Percentiles rank a stretch among this genome's conserved stretches.
Conservation (phyloP, 1,284 basidiomycete genomes). For the Ustilago hordei region DNA sequence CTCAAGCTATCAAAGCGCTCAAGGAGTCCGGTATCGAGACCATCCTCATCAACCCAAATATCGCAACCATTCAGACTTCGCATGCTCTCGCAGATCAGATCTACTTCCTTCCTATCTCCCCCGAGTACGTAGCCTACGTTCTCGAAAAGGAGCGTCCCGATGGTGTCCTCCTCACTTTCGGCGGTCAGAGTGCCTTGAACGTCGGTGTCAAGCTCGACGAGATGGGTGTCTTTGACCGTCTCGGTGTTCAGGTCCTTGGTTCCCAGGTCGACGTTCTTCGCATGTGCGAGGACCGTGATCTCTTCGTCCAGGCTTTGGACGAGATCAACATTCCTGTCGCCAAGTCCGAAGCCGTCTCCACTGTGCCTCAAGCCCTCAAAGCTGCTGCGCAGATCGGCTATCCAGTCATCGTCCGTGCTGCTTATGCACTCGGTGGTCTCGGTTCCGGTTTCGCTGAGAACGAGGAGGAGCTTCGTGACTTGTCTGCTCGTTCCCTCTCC, state of each 20-base stretch:
- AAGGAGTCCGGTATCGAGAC: slow-evolving; percentile 94
- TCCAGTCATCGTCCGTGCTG: slow-evolving; percentile 97
- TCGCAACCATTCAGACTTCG: slow-evolving; percentile 73
- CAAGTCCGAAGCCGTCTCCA: slow-evolving; percentile 96
- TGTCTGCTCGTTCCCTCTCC: slow-evolving; percentile 89
- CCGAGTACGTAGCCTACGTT: slow-evolving; percentile 98
- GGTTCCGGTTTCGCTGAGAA: slow-evolving; percentile 98
- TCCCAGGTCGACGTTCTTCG: slow-evolving; percentile 88
- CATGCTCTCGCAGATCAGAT: slow-evolving; percentile 96
- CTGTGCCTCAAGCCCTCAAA: slow-evolving; percentile 88
- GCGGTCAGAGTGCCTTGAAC: slow-evolving; percentile 97
- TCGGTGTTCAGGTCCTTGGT: slow-evolving; percentile 94
- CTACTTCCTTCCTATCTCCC: slow-evolving; percentile 96
- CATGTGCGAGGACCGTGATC: slow-evolving; percentile 86
- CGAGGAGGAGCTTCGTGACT: slow-evolving; percentile 91
- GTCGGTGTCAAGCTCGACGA: slow-evolving; percentile 97
- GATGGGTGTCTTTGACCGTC: slow-evolving; percentile 95
- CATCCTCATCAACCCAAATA: slow-evolving; percentile 75
- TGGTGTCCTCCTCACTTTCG: slow-evolving; percentile 96
- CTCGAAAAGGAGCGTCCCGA: slow-evolving; percentile 98
- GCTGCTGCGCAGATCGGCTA: slow-evolving; percentile 94
- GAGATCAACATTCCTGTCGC: slow-evolving; percentile 98
- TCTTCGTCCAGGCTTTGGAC: slow-evolving; percentile 96
- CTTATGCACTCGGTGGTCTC: slow-evolving; percentile 97
- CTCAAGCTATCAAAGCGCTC: slow-evolving; percentile 97